phyloP scores from a whole-genome alignment of 2,329 filamentous ascomycete species.

The Zopfia rhizophila region DNA sequence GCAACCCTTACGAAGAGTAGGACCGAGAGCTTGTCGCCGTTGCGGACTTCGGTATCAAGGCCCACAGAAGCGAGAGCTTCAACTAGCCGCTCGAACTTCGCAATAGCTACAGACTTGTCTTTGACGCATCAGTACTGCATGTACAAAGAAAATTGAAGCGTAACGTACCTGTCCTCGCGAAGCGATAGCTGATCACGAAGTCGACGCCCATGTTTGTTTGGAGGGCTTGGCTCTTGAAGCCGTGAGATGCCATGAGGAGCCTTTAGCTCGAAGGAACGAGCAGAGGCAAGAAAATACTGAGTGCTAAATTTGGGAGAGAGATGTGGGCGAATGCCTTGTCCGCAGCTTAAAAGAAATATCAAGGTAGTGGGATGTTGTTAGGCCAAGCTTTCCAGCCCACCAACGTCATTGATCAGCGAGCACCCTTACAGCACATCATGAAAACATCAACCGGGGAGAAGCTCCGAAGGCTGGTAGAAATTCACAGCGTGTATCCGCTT shows the following conservation, averaged over 20 bases:
- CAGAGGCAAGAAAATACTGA: constrained; percentile 29
- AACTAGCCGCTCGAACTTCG: constrained; percentile 81
- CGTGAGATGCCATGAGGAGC: constrained; percentile 41
- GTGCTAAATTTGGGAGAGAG: too few species aligned
- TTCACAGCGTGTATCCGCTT: too few species aligned
- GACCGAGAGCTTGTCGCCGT: constrained; percentile 77
- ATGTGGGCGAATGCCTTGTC: constrained; percentile 25
- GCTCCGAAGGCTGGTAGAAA: too few species aligned
- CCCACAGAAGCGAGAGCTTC: constrained; percentile 79
- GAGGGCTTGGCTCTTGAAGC: constrained; percentile 50
- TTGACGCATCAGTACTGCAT: constrained; percentile 24
- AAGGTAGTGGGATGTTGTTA: constrained; percentile 36
- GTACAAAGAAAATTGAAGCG: constrained; percentile 12
- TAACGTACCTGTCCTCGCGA: constrained; percentile 71
- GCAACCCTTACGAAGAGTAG: constrained; percentile 85
- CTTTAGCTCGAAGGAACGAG: constrained; percentile 28
- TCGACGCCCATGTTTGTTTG: constrained; percentile 77
- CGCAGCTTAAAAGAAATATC: constrained; percentile 31
- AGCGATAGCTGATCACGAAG: constrained; percentile 85
- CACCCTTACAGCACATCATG: constrained; percentile 38
- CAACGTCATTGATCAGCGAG: constrained; percentile 40
- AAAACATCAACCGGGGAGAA: too few species aligned
- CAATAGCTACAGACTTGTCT: constrained; percentile 77
- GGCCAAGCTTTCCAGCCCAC: constrained; percentile 33
- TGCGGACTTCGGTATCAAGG: constrained; percentile 87